Evolutionary conservation across 805 yeast species (phyloP).

Genomic region (Danielia reshetovae): DNA sequence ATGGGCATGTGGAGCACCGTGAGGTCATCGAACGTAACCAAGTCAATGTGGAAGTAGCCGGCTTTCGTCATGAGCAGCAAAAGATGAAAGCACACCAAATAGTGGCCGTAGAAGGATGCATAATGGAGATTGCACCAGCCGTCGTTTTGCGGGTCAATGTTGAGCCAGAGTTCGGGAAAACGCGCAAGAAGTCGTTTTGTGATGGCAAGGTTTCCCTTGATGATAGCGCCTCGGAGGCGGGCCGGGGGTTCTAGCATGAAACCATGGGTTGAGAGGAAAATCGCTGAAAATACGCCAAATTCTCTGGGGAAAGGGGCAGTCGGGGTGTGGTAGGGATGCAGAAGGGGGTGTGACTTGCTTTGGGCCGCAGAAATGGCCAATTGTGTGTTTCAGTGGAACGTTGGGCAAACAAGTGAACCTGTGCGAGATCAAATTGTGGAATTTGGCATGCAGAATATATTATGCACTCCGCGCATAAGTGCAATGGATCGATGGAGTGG

Average conservation of each 20-base stretch:
- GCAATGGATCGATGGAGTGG: no score
- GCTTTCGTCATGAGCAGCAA: slow-evolving; percentile 38
- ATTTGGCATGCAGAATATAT: no score
- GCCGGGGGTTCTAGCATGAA: slow-evolving; percentile 57
- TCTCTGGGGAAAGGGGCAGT: no score
- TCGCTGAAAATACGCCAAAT: no score
- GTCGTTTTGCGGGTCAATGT: slow-evolving; percentile 55
- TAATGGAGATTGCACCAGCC: slow-evolving; percentile 87
- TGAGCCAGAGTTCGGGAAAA: slow-evolving; percentile 65
- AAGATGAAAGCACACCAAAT: slow-evolving; percentile 59
- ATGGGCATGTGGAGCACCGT: slow-evolving; percentile 74
- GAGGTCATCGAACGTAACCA: slow-evolving; percentile 49
- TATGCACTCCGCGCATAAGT: no score
- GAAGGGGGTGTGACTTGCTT: no score
- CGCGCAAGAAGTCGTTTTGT: slow-evolving; percentile 63
- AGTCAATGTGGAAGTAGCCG: slow-evolving; percentile 21
- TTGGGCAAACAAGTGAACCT: no score
- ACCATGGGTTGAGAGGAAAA: no score
- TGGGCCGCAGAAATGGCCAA: no score
- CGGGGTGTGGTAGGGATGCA: no score
- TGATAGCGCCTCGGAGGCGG: slow-evolving; percentile 66
- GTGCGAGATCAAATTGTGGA: no score
- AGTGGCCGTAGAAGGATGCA: slow-evolving; percentile 71
- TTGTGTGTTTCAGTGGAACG: no score
- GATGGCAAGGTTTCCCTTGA: slow-evolving; percentile 56